These are phyloP conservation scores for Cutaneotrichosporon sp. DNA, from an alignment of 1,284 basidiomycete genomes.

Conservation along the genomic window DNA sequence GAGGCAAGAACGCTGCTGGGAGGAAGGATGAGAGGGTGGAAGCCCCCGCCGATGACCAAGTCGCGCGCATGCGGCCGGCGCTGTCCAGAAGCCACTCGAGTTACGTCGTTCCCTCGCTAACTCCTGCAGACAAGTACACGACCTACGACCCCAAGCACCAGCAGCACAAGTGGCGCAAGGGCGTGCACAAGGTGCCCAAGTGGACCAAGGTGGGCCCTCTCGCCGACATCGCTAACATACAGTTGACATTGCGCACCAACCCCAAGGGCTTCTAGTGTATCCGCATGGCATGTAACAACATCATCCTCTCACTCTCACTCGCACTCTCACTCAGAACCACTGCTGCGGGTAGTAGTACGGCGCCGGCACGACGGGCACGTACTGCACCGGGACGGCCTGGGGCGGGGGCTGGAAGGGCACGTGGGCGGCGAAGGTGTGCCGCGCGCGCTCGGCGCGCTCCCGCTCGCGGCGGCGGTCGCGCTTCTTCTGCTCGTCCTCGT, in stretches of 20 bases:
- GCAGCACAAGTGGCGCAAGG: conserved; percentile 70
- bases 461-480: no score
- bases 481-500: no score
- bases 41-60: no score
- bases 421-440: neutral
- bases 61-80: no score
- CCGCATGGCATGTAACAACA: conserved; percentile 11
- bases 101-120: neutral
- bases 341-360: neutral
- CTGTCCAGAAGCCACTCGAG: neutral
- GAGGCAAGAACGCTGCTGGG: no score
- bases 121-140: conserved; percentile 82
- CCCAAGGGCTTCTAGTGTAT: conserved; percentile 77
- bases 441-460: no score
- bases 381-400: neutral
- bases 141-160: conserved; percentile 72
- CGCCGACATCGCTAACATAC: conserved; percentile 13
- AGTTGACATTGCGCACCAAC: conserved; percentile 81
- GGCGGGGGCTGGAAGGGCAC: neutral
- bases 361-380: no score
- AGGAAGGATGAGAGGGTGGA: no score
- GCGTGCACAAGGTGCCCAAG: conserved; percentile 94
- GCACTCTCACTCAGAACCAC: neutral
- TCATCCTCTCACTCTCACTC: neutral
- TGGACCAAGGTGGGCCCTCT: conserved; percentile 77